Evolutionary conservation across 73 alveolate species (phyloP).

Genomic region (Paramecium caudatum): DNA sequence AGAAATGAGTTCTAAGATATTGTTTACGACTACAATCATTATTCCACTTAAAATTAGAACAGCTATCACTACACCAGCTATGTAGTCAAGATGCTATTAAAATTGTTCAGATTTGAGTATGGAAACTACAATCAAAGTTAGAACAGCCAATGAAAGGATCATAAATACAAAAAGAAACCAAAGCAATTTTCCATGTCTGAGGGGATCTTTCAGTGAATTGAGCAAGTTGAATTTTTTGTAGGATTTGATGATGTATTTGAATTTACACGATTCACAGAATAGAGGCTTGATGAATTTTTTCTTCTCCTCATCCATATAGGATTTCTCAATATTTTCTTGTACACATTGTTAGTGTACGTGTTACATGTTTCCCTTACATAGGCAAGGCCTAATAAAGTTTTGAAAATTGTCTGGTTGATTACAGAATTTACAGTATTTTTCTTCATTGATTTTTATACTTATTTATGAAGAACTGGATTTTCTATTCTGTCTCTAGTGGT

Average conservation of each 20-base stretch:
- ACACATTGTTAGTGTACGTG: slow-evolving; percentile 22
- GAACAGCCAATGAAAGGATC: not conserved
- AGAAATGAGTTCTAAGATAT: not conserved
- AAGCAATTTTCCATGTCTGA: not conserved
- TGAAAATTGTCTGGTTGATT: not conserved
- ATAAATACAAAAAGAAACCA: not conserved
- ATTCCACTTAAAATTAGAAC: not conserved
- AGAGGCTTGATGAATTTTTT: not conserved
- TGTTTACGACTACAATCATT: not conserved
- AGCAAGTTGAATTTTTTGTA: not conserved
- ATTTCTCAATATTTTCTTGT: not conserved
- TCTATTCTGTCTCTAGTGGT: too few relatives aligned
- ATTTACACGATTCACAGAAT: not conserved
- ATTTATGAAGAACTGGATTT: not conserved
- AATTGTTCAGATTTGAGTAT: not conserved
- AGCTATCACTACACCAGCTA: not conserved
- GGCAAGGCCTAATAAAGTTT: slow-evolving; percentile 33
- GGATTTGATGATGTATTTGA: not conserved
- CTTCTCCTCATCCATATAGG: not conserved
- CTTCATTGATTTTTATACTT: not conserved
- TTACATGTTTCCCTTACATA: not conserved
- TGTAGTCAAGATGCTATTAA: not conserved
- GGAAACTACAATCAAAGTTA: not conserved
- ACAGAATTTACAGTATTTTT: slow-evolving; percentile 18
- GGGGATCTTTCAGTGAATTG: slow-evolving; percentile 5